phyloP scores from a whole-genome alignment of 2,329 filamentous ascomycete genomes.

The Dothideomycetidae sp. region DNA sequence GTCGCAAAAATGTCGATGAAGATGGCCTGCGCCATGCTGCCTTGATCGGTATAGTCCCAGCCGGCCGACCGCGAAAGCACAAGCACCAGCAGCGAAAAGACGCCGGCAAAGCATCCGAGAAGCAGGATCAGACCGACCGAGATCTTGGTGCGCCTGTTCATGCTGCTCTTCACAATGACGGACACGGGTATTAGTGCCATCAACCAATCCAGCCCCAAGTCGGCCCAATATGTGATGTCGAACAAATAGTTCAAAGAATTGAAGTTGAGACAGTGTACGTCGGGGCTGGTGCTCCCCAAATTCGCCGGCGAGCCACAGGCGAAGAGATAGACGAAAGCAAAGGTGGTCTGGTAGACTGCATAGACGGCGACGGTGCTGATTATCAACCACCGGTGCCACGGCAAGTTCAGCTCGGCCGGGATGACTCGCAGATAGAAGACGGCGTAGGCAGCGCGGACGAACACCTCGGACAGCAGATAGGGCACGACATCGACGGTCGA shows the following conservation, averaged over 20 bases:
- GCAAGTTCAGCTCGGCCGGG: background rate
- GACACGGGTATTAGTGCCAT: conserved; percentile 2
- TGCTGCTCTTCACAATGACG: conserved; percentile 1
- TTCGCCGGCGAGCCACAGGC: conserved; percentile 4
- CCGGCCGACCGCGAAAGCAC: background rate
- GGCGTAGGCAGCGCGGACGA: conserved; percentile 2
- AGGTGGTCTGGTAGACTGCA: conserved; percentile 22
- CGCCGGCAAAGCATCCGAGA: conserved; percentile 1
- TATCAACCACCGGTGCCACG: conserved; percentile 10
- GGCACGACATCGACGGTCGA: too few species aligned
- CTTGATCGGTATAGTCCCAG: background rate
- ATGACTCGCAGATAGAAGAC: conserved; percentile 4
- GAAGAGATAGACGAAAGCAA: conserved; percentile 4
- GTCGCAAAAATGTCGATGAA: background rate
- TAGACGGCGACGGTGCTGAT: conserved; percentile 17
- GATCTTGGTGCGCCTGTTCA: conserved; percentile 3
- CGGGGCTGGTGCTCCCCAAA: too few species aligned
- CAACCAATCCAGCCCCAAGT: conserved; percentile 2
- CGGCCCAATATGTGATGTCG: too few species aligned
- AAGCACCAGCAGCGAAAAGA: conserved; percentile 2
- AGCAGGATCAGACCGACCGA: conserved; percentile 1
- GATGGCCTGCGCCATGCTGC: background rate
- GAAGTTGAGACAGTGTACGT: too few species aligned
- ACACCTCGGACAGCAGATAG: too few species aligned
- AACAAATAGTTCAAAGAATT: too few species aligned